Base-by-base conservation (phyloP, 2,329 filamentous ascomycete genomes). In the Stemphylium vesicarium region DNA sequence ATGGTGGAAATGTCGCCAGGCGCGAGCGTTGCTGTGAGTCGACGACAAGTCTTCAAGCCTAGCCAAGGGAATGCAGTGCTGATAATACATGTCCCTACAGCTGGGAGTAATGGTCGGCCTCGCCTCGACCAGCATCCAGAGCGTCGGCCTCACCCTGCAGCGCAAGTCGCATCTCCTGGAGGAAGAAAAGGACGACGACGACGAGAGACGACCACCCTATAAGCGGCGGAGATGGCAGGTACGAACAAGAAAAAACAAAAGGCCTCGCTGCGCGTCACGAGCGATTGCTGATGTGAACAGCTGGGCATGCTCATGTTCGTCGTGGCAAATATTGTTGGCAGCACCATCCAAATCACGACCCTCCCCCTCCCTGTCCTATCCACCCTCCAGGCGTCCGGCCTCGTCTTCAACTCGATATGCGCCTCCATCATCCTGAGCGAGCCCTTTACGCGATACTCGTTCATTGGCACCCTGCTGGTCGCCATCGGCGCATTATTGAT, bases 381-480 rank as follows among this genome's bases (percentile, higher is more conserved):
- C 52, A 97, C 95, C 1, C 81, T 99, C 33, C 95, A 99, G 79
- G 64, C 84, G 73, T 96, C 94, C 3, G 95, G 95, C 39, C 84
- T 99, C 50, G 95, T 99, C 59, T 99, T 99, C 83, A 99, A 99
- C 81, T 96, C 94, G 53, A 92, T 98, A 76, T 96, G 96, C 82
- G 95, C 95, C 58, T 96, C 92, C 39, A 80, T 98, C 53, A 91
- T 98, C 69, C 84, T 99, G 42, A 88, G 90, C 70, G 94, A 99
- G 77, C 91, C 93, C 4, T 99, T 98, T 77, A 98, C 95, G 47
- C 86, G 85, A 74, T 96, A 92, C 84, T 97, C 94, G n/a, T 82
- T 96, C 33, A 85, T 91, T 69, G 95, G 95, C 33, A 99, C 95
- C 1, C 68, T 95, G 47, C 85, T 99, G 44, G 95, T 98, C 37